phyloP scores from a whole-genome alignment of 805 yeast genomes.

The Suhomyces canberraensis region DNA sequence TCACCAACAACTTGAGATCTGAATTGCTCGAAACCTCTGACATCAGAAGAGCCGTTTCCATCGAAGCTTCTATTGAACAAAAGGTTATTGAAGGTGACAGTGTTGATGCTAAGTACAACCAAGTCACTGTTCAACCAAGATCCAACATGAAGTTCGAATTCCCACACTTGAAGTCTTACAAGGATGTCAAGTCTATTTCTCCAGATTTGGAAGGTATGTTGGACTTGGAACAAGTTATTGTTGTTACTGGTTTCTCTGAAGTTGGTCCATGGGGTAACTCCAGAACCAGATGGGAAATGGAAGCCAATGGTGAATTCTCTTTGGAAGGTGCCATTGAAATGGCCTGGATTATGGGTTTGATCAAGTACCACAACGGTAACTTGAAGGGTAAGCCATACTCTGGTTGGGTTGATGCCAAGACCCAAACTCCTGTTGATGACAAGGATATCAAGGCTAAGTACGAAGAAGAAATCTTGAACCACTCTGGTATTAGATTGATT shows the following conservation, averaged over 20 bases:
- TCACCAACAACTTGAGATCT: slow-evolving; percentile 74
- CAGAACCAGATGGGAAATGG: slow-evolving; percentile 99
- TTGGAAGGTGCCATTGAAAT: slow-evolving; percentile 97
- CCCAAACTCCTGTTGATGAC: slow-evolving; percentile 90
- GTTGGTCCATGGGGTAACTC: slow-evolving; percentile 99
- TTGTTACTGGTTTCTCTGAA: slow-evolving; percentile 96
- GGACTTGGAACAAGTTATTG: slow-evolving; percentile 88
- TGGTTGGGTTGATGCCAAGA: slow-evolving; percentile 97
- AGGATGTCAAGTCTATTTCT: slow-evolving; percentile 63
- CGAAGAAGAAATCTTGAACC: slow-evolving; percentile 83
- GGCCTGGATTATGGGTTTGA: slow-evolving; percentile 99
- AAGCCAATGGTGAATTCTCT: slow-evolving; percentile 89
- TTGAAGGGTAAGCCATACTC: slow-evolving; percentile 87
- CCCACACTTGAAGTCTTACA: slow-evolving; percentile 82
- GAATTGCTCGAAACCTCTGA: slow-evolving; percentile 80
- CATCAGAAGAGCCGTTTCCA: slow-evolving; percentile 90
- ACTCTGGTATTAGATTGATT: slow-evolving; percentile 93
- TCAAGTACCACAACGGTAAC: slow-evolving; percentile 90
- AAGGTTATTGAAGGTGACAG: slow-evolving; percentile 79
- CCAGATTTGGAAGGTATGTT: slow-evolving; percentile 85
- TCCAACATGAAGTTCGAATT: slow-evolving; percentile 92
- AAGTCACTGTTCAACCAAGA: slow-evolving; percentile 82
- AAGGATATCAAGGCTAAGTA: slow-evolving; percentile 89
- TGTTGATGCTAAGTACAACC: slow-evolving; percentile 81
- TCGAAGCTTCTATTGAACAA: slow-evolving; percentile 88